Percentiles rank a stretch among this genome's conserved stretches.
These are phyloP conservation scores for Nannizzia gypsea DNA, from an alignment of 2,329 filamentous ascomycete genomes.

Conservation along the genomic window DNA sequence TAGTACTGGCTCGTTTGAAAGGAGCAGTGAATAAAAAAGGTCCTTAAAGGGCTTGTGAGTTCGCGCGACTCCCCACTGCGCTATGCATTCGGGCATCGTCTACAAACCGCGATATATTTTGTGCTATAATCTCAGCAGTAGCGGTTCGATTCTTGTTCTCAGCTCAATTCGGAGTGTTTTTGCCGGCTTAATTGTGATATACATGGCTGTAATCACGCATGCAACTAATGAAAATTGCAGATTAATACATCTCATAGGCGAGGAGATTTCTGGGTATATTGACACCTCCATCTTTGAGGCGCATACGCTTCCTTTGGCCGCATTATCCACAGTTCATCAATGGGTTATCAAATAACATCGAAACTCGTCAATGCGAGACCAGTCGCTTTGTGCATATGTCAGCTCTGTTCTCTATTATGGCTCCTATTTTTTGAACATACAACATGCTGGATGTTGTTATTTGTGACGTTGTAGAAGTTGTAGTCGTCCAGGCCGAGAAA, in stretches of 20 bases:
- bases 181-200: not conserved
- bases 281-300: too few species aligned
- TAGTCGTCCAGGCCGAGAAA: not conserved
- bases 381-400: not conserved
- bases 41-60: not conserved
- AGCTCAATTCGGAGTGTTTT: not conserved
- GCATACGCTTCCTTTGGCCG: too few species aligned
- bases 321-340: too few species aligned
- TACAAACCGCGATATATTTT: not conserved
- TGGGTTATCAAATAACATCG: not conserved
- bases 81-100: not conserved
- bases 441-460: too few species aligned
- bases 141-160: too few species aligned
- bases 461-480: not conserved
- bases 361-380: too few species aligned
- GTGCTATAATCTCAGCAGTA: not conserved
- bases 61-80: not conserved
- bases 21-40: not conserved
- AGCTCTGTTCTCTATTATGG: not conserved
- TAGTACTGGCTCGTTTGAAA: not conserved
- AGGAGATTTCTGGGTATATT: too few species aligned
- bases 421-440: not conserved
- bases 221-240: too few species aligned
- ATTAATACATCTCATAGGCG: too few species aligned
- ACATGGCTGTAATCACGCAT: too few species aligned